Evolutionary conservation across 352 stramenopile genomes (phyloP).

Genomic region (Pythium brachiatum): DNA sequence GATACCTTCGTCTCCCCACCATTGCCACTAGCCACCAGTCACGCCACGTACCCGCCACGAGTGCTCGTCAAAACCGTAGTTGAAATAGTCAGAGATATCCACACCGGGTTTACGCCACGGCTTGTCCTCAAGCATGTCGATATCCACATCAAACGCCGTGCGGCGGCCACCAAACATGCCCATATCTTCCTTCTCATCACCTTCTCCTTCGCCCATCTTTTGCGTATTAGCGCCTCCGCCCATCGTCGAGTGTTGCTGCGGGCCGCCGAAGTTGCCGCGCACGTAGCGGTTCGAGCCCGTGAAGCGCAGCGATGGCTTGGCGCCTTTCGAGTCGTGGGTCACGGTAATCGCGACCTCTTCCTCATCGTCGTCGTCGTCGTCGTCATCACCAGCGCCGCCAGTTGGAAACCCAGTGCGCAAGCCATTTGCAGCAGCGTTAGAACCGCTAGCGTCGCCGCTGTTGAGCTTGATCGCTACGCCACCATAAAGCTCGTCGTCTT

Average conservation of each 20-base stretch:
- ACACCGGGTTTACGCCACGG: conserved; percentile 89
- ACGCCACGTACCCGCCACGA: conserved; percentile 57
- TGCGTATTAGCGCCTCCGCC: conserved; percentile 15
- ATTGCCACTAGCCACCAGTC: background rate
- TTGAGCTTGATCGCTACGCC: conserved; percentile 74
- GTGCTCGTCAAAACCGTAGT: conserved; percentile 92
- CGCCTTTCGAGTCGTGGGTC: conserved; percentile 51
- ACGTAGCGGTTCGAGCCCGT: conserved; percentile 78
- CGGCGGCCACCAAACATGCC: conserved; percentile 75
- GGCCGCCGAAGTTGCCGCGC: conserved; percentile 47
- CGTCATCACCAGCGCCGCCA: conserved; percentile 37
- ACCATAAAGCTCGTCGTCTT: conserved; percentile 81
- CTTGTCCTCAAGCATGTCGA: conserved; percentile 90
- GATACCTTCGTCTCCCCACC: background rate
- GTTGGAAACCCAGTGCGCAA: background rate
- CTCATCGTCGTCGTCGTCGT: conserved; percentile 81
- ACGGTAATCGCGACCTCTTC: conserved; percentile 84
- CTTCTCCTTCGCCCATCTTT: conserved; percentile 29
- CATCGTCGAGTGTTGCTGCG: conserved; percentile 32
- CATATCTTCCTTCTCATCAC: conserved; percentile 60
- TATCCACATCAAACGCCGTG: conserved; percentile 91
- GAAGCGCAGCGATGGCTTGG: conserved; percentile 78
- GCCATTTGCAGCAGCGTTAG: conserved; percentile 9
- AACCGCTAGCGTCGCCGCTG: conserved; percentile 15
- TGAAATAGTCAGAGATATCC: conserved; percentile 94